Base-by-base conservation (phyloP, 1,139 yeast genomes). In the Kurtzmaniella quercitrusa region DNA sequence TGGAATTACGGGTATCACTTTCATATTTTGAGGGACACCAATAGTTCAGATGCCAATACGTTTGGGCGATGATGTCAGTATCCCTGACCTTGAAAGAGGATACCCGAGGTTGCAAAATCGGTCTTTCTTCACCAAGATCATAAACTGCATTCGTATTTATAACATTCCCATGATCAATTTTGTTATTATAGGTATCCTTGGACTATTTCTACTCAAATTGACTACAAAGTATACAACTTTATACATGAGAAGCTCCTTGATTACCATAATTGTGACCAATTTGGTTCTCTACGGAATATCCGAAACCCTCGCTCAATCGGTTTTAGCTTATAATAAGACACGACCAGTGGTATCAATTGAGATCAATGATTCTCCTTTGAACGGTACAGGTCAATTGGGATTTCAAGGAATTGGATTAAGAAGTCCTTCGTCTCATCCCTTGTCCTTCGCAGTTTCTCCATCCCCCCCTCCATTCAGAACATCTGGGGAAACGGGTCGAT, bases 191-290 rank as follows among this genome's bases (percentile, higher is more conserved):
- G 39, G 63, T 1, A 54, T 77, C 0, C 70, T 84, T 50, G 74
- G 79, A 2, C 55, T 59, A 33, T 68, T 82, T 38, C 60, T 84
- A 12, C 54, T 74, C 43, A 76, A 71, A 47, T 65, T 82, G 39
- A 78, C 86, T 3, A 68, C 77, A 22, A 71, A 73, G 41, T 84
- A 84, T 56, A 80, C 81, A 41, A 71, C 68, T n/a, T 59, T 88
- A 42, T 89, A 89, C 59, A 75, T 76, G 53, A 72, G 68, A 47
- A 80, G 80, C 43, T 83, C 94, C 1, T 62, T 89, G 21, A 59
- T 85, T 15, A 89, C 97, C 4, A 87, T 91, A 39, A 78, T 88
- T 44, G 79, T 84, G n/a, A 83, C 97, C 1, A 91, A 91, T 56
- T 66, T 87, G 33, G 80, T 91, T 11, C 67, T 91, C 4, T 88